phyloP scores from a whole-genome alignment of 1,139 yeast species.

The Nakaseomyces kungkrabaensis region DNA sequence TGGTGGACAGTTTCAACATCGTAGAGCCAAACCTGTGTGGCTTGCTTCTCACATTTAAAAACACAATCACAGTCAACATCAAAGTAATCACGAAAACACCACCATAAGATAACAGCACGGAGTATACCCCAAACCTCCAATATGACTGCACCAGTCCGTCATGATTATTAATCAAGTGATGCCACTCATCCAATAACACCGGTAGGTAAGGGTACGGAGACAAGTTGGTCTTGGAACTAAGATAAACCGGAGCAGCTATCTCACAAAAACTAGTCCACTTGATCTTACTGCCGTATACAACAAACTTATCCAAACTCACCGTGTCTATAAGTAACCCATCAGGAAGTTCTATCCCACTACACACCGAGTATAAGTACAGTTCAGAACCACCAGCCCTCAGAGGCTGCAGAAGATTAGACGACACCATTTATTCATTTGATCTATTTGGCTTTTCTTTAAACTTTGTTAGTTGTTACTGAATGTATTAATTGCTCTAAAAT shows the following conservation, averaged over 20 bases:
- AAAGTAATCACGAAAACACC: slow-evolving; percentile 58
- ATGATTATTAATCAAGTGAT: slow-evolving; percentile 9
- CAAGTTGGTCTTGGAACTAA: not conserved
- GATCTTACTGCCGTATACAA: not conserved
- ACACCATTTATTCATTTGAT: too few relatives aligned
- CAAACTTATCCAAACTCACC: not conserved
- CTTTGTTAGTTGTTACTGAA: too few relatives aligned
- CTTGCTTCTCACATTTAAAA: slow-evolving; percentile 38
- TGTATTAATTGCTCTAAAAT: too few relatives aligned
- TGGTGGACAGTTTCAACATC: slow-evolving; percentile 37
- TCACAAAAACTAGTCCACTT: not conserved
- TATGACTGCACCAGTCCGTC: slow-evolving; percentile 30
- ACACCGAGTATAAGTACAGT: not conserved
- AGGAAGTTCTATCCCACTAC: not conserved
- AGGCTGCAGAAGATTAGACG: too few relatives aligned
- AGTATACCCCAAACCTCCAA: slow-evolving; percentile 48
- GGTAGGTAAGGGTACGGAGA: not conserved
- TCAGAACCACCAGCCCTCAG: too few relatives aligned
- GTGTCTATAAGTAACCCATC: not conserved
- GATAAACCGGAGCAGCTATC: not conserved
- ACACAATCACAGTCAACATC: slow-evolving; percentile 52
- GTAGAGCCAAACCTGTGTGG: slow-evolving; percentile 33
- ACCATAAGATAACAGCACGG: slow-evolving; percentile 52
- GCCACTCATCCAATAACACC: slow-evolving; percentile 25
- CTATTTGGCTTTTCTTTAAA: too few relatives aligned